phyloP scores from a whole-genome alignment of 352 stramenopile species.

The Phytopythium cucurbitacearum region DNA sequence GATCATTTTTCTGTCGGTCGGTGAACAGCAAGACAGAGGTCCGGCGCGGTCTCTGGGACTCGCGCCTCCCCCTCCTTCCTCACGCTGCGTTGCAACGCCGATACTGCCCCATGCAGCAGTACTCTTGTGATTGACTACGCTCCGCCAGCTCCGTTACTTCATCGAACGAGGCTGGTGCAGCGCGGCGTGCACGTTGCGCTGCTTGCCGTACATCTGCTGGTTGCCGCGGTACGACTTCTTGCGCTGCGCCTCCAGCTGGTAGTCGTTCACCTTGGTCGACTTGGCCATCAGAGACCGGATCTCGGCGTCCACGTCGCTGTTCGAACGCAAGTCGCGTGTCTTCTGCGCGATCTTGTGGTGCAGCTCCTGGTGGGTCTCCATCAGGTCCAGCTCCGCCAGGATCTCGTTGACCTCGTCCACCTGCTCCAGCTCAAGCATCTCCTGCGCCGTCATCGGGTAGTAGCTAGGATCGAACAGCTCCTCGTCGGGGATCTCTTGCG shows the following conservation, averaged over 20 bases:
- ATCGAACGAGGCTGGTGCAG: constrained; percentile 69
- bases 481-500: constrained; percentile 64
- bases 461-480: constrained; percentile 71
- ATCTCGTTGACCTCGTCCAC: constrained; percentile 80
- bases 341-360: constrained; percentile 52
- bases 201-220: constrained; percentile 31
- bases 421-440: constrained; percentile 68
- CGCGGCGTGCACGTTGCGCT: constrained; percentile 34
- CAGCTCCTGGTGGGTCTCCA: constrained; percentile 75
- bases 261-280: constrained; percentile 37
- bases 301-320: constrained; percentile 51
- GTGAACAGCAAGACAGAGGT: neutral
- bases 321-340: constrained; percentile 47
- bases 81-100: constrained; percentile 4
- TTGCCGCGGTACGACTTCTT: constrained; percentile 19
- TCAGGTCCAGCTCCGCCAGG: constrained; percentile 69
- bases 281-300: constrained; percentile 58
- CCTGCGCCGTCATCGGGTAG: constrained; percentile 50
- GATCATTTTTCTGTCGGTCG: constrained; percentile 12
- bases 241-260: constrained; percentile 27
- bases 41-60: neutral
- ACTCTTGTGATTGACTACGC: constrained; percentile 7
- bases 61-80: constrained; percentile 3
- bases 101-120: constrained; percentile 10
- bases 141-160: constrained; percentile 34